Evolutionary conservation across 2,329 filamentous ascomycete genomes (phyloP).

Genomic region (Ceratocystis papillata): DNA sequence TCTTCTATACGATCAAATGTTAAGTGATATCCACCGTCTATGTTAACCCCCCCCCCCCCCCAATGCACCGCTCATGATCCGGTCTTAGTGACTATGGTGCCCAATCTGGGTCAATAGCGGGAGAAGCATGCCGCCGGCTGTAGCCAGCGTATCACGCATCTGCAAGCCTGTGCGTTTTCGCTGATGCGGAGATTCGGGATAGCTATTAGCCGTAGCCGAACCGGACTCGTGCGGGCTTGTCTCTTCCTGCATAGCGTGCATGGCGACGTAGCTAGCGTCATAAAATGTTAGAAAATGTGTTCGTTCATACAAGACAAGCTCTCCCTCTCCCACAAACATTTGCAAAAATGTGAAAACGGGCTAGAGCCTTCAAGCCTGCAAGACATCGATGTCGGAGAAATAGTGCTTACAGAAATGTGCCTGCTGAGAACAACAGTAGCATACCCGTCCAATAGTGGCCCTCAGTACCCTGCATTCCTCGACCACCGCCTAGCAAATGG

Average conservation of each 20-base stretch:
- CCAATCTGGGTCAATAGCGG: slow-evolving; percentile 69
- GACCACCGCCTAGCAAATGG: slow-evolving; percentile 58
- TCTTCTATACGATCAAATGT: no score
- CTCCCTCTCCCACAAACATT: not conserved
- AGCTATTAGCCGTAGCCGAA: slow-evolving; percentile 39
- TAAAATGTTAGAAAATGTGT: not conserved
- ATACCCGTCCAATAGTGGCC: slow-evolving; percentile 86
- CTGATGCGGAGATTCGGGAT: slow-evolving; percentile 41
- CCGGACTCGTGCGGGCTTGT: slow-evolving; percentile 44
- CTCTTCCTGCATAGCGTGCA: slow-evolving; percentile 94
- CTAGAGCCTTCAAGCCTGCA: no score
- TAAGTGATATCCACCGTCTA: not conserved
- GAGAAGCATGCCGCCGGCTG: slow-evolving; percentile 65
- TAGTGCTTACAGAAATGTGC: slow-evolving; percentile 76
- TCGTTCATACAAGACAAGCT: not conserved
- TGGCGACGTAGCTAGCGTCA: slow-evolving; percentile 70
- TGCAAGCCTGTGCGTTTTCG: slow-evolving; percentile 46
- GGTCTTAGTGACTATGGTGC: slow-evolving; percentile 53
- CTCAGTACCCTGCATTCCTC: slow-evolving; percentile 45
- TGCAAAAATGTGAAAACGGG: not conserved
- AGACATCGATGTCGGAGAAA: slow-evolving; percentile 19
- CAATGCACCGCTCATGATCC: not conserved
- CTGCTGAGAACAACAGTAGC: slow-evolving; percentile 85
- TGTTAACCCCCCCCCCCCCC: not conserved
- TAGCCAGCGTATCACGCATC: slow-evolving; percentile 58